Base-by-base conservation (phyloP, 2,329 filamentous ascomycete species). In the Aureobasidium sp. region DNA sequence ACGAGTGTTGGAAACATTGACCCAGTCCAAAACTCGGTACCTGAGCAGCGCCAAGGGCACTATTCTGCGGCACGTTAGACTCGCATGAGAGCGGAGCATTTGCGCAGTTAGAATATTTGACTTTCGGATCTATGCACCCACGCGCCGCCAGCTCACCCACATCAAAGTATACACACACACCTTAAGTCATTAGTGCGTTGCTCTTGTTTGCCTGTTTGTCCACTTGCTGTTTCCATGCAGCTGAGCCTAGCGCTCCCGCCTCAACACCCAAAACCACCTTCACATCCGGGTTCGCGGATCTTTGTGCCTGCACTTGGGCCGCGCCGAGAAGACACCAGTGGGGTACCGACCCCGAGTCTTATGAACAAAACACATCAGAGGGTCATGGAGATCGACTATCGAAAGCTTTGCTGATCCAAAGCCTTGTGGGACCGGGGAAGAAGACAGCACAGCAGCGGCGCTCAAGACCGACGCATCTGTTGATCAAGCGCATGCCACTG, bases 251-350 rank as follows among this genome's bases (percentile, higher is more conserved):
- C 37, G 53, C 53, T 57, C 53, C 53, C 53, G 53, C 34, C 39
- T 45, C 39, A 15, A 25, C 34, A 39, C 9, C 17, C 49, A 17
- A 9, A 17, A 14, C 37, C 37, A 20, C 12, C n/a, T 45, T 25
- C n/a, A 57, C 53, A 57, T 45, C 53, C 53, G 27, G 53, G 53
- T 57, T 25, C 9, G n/a, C 29, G 53, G 53, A 22, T 45, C 17
- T 1, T 22, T 22, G 53, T 57, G 53, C 53, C 53, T 57, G 53
- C 34, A 39, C 53, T 57, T 57, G 53, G 7, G 25, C 37, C 25
- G 52, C 52, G 36, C 52, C 52, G 25, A 31, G 25, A 29, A n/a
- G 12, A 31, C 12, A 29, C 52, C 52, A 42, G 22, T 11, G 22
- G 36, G 36, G 37, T 31, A 55, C 52, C 27, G 15, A 9, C n/a